Percentiles rank a stretch among this genome's conserved stretches.
Conservation (phyloP, 768 basidiomycete genomes). For the Lenzites betulinus region DNA sequence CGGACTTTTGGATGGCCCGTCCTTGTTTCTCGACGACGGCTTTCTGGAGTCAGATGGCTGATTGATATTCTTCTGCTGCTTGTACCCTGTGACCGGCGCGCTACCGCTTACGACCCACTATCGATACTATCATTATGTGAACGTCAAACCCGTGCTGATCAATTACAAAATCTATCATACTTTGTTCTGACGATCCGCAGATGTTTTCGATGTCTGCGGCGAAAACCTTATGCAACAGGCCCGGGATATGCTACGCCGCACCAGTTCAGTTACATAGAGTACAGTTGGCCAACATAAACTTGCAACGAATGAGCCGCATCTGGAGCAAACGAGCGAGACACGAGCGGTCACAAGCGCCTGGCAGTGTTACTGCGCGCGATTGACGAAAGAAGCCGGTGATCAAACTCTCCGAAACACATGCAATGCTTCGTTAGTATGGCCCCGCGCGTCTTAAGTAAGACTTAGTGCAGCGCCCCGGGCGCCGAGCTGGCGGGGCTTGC, state of each 20-base stretch:
- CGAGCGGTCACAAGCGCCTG: conserved; percentile 13
- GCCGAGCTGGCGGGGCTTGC: neutral
- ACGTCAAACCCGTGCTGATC: no score
- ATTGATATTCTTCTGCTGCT: neutral
- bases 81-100: neutral
- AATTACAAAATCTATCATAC: no score
- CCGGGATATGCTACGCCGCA: no score
- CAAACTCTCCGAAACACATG: conserved; percentile 20
- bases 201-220: no score
- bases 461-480: neutral
- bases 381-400: conserved; percentile 13
- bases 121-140: no score
- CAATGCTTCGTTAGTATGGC: neutral
- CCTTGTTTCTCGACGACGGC: conserved; percentile 17
- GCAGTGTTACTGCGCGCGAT: conserved; percentile 4
- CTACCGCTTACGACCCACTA: no score
- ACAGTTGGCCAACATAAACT: no score
- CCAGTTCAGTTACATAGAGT: no score
- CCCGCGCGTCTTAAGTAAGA: conserved; percentile 11
- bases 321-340: neutral
- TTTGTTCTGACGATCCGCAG: no score
- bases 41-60: conserved; percentile 6
- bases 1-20: conserved; percentile 17
- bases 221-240: no score
- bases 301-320: neutral